Evolutionary conservation across 140 eudicot species (phyloP), one percentile per base, ranked within the genome.

Genomic region (Flaveria floridana): DNA sequence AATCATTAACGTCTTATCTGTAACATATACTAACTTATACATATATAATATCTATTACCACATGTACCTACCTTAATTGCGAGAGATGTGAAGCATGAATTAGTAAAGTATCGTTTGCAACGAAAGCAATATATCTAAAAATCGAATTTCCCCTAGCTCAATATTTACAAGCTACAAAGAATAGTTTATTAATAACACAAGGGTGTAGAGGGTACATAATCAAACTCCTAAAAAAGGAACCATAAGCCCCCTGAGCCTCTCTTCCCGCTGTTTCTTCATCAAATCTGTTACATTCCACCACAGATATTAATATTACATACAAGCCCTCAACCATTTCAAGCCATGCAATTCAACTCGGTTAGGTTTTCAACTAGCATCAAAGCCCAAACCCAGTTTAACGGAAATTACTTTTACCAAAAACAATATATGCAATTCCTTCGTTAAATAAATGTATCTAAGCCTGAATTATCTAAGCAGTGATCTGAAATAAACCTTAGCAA

Each of bases 141-240:
- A 68, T 28, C 10, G 10, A 19, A 59, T 21, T 39, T 44, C 53
- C 65, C 34, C 53, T 15, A 3, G 19, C 71, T 58, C 11, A 52
- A 48, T 52, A 51, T 65, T 47, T 51, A 76, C 67, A 51, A 65
- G 56, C 67, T 50, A 75, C 79, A 77, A 77, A 68, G 76, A 77
- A 44, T 77, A 16, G 53, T 12, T 18, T 11, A 34, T 65, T 20
- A 65, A 65, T 52, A 77, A 57, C 42, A 77, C 55, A 46, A 25
- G 51, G 73, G 57, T 76, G 15, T 19, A 67, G 18, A 76, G 16
- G 39, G 7, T 41, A 44, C 37, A 47, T 7, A 76, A 26, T 12
- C 34, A 44, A 46, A 70, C 69, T 44, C 28, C 64, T 46, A 58
- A 58, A 69, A 69, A 19, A 64, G 21, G 14, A 23, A 68, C 41